Evolutionary conservation across 805 yeast genomes (phyloP).

Genomic region (Nakazawaea populi): DNA sequence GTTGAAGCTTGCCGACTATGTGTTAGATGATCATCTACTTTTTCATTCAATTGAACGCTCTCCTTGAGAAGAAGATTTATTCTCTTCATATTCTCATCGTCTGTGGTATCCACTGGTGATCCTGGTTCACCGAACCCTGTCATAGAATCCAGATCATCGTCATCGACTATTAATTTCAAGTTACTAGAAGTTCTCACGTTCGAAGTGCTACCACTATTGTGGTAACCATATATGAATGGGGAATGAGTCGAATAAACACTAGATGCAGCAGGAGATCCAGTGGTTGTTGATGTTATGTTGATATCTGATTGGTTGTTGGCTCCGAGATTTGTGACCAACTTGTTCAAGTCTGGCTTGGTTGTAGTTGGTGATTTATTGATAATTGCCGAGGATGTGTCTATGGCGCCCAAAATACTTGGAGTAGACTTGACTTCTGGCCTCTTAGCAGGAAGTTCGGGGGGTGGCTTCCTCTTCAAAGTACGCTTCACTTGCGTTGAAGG

Average conservation of each 20-base stretch:
- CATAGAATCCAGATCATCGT: neutral
- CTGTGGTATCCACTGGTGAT: neutral
- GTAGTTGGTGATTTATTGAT: neutral
- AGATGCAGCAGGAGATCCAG: constrained; percentile 1
- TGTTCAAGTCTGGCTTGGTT: constrained; percentile 6
- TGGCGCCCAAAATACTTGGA: neutral
- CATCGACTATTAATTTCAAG: neutral
- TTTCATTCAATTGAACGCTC: neutral
- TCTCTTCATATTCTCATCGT: constrained; percentile 2
- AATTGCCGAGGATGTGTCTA: neutral
- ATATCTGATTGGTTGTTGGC: neutral
- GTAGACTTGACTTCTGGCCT: neutral
- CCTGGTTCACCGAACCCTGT: no score
- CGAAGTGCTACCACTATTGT: neutral
- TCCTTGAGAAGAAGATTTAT: neutral
- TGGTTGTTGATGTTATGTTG: neutral
- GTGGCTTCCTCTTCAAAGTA: constrained; percentile 3
- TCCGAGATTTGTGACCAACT: constrained; percentile 1
- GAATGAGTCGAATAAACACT: constrained; percentile 8
- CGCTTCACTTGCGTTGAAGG: neutral
- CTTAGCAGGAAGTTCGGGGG: neutral
- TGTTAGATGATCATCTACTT: constrained; percentile 5
- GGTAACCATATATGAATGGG: neutral
- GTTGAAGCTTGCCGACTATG: constrained; percentile 5
- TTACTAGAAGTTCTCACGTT: constrained; percentile 1